Evolutionary conservation across 2,329 filamentous ascomycete species (phyloP), one percentile per base, ranked within the genome.

Genomic region (Monosporascus ibericus): DNA sequence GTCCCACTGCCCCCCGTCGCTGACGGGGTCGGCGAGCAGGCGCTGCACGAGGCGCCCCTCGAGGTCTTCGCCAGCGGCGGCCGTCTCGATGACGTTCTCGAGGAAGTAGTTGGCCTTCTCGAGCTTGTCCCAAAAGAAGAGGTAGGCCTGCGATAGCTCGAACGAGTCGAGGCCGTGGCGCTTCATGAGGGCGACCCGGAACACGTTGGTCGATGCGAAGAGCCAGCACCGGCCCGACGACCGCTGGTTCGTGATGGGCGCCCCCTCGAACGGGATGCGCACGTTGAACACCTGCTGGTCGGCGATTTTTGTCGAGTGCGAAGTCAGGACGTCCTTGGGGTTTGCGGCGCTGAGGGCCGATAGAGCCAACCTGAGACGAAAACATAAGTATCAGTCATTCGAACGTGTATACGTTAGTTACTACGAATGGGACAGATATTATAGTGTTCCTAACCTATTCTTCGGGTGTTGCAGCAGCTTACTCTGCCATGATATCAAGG

Each of bases 91-190:
- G 55, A 92, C 82, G 63, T 88, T 87, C 70, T 95, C 90, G 18
- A 95, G 79, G 72, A 95, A 95, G 75, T 82, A 95, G 69, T 95
- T 95, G 8, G 87, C 79, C 70, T 95, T 95, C 70, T 96, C 91
- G 20, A 95, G 81, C 73, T 95, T 95, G 69, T 96, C 91, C 86
- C 88, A 95, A 78, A 90, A 95, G 73, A 92, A 95, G 4, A 95
- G 79, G 64, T 95, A 95, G 1, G 86, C 78, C 70, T 95, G 91
- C 30, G 86, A 91, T n/a, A 96, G 77, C 75, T 95, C 88, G 63
- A 95, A 95, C 50, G 80, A 76, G 47, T 85, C 80, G 20, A 95
- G 80, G 57, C 84, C 82, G 70, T 95, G 88, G 63, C 86, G 86
- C 70, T 88, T 87, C 86, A 94, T 92, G 47, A 95, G 76, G 1